Conservation (phyloP, 2,329 filamentous ascomycete species). For the Neocucurbitaria cava region DNA sequence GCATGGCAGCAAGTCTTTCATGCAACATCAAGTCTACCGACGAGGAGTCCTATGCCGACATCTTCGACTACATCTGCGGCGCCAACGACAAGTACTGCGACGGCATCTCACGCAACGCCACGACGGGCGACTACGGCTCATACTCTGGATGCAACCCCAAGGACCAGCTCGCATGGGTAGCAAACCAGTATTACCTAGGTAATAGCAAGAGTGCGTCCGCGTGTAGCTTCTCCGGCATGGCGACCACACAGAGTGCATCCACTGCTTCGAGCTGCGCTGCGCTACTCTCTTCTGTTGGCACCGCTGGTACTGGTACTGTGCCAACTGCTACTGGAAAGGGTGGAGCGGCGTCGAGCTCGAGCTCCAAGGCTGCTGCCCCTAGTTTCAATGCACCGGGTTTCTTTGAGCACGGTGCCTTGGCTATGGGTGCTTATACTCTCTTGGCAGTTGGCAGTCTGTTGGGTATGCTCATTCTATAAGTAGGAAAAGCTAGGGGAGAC, state of each 20-base stretch:
- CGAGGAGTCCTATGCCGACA: constrained; percentile 64
- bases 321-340: constrained; percentile 40
- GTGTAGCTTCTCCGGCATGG: constrained; percentile 75
- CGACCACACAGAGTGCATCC: constrained; percentile 59
- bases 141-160: constrained; percentile 76
- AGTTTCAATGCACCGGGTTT: constrained; percentile 27
- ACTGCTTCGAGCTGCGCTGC: constrained; percentile 61
- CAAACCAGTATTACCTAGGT: constrained; percentile 72
- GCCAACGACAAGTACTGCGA: constrained; percentile 62
- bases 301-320: constrained; percentile 63
- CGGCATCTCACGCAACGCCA: constrained; percentile 72
- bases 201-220: constrained; percentile 58
- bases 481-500: not conserved
- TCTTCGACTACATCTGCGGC: constrained; percentile 79
- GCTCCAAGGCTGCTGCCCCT: constrained; percentile 29
- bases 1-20: constrained; percentile 76
- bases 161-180: constrained; percentile 75
- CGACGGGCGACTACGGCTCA: constrained; percentile 73
- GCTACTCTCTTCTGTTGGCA: constrained; percentile 68
- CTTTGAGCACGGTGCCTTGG: constrained; percentile 32
- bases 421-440: constrained; percentile 28
- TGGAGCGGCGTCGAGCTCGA: constrained; percentile 24
- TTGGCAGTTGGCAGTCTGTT: constrained; percentile 31
- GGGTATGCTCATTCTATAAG: constrained; percentile 37
- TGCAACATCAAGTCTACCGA: constrained; percentile 73